Evolutionary conservation across 345 rosid species (phyloP).

Genomic region (Psidium guajava): DNA sequence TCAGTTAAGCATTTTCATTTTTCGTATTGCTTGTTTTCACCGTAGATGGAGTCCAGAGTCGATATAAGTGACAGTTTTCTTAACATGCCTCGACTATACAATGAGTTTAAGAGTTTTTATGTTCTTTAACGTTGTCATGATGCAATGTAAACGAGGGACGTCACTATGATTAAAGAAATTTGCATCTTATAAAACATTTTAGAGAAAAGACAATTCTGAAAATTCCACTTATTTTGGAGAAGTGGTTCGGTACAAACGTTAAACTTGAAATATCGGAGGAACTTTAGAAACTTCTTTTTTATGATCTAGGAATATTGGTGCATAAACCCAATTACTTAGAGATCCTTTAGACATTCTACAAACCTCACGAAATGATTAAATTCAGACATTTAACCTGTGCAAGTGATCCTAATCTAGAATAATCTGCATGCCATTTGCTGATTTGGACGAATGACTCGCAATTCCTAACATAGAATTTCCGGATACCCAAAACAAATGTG

Average conservation of each 20-base stretch:
- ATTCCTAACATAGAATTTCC: background rate
- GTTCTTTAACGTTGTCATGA: background rate
- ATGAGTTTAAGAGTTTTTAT: background rate
- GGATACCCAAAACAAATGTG: background rate
- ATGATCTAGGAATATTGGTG: background rate
- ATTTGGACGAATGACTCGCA: background rate
- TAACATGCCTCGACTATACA: background rate
- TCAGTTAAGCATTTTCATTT: too few relatives aligned
- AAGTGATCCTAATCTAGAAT: rapidly evolving
- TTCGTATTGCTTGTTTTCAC: background rate
- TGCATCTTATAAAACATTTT: background rate
- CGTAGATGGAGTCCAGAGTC: background rate
- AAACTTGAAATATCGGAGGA: background rate
- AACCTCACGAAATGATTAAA: background rate
- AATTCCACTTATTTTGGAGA: background rate
- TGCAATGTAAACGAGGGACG: background rate
- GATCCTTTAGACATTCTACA: background rate
- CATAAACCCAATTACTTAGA: background rate
- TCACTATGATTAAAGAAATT: background rate
- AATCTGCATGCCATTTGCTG: background rate
- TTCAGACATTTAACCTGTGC: background rate
- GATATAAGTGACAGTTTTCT: background rate
- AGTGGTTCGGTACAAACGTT: background rate
- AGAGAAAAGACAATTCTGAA: background rate
- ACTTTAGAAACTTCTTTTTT: background rate